Percentiles rank a stretch among this genome's conserved stretches.
Evolutionary conservation across 192 early-diverging fungal genomes (phyloP).

Genomic region (Podochytrium sp.): DNA sequence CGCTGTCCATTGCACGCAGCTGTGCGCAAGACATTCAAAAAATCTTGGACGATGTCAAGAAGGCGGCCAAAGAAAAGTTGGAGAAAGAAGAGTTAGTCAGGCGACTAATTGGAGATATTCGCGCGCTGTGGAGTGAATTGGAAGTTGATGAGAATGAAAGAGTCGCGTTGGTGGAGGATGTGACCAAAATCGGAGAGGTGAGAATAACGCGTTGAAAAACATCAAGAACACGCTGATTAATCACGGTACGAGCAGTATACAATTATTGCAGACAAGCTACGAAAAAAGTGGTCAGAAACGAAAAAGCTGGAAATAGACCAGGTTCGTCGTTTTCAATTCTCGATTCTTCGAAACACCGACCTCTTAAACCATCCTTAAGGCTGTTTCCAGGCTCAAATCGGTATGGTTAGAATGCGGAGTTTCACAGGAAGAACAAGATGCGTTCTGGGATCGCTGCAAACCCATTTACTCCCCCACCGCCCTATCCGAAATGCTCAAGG

Average conservation of each 20-base stretch:
- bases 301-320: conserved; percentile 40
- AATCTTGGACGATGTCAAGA: background rate
- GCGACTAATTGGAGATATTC: conserved; percentile 35
- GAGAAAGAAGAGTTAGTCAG: conserved; percentile 6
- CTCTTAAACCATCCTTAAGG: too few species aligned
- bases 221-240: too few species aligned
- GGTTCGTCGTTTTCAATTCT: conserved; percentile 28
- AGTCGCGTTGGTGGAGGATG: conserved; percentile 5
- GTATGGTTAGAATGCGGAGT: conserved; percentile 42
- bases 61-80: background rate
- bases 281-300: conserved; percentile 27
- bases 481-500: conserved; percentile 24
- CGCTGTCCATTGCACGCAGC: background rate
- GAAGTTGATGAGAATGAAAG: conserved; percentile 7
- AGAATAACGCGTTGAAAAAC: background rate
- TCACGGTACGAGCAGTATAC: too few species aligned
- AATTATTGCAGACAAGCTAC: conserved; percentile 30
- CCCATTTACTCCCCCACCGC: conserved; percentile 45
- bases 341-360: too few species aligned
- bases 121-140: conserved; percentile 39
- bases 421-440: conserved; percentile 28
- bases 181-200: conserved; percentile 12
- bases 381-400: conserved; percentile 25
- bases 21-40: background rate
- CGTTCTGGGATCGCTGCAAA: background rate